Evolutionary conservation across 75 land plant genomes (phyloP), one percentile per base, ranked within the genome.

Genomic region (Pinus tabuliformis): DNA sequence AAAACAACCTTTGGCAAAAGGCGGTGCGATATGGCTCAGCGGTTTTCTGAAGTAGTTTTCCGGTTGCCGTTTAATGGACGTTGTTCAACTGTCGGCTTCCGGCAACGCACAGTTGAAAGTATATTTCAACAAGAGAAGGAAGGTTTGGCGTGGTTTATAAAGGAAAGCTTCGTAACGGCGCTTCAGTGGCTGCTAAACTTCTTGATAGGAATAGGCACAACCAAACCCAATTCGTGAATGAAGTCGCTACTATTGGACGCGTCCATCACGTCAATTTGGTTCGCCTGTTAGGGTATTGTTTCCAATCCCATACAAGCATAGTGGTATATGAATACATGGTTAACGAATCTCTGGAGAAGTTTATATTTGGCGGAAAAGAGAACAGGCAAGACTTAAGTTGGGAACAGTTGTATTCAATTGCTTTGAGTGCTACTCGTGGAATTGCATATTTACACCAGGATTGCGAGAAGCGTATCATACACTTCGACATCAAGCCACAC

Each of bases 251-350:
- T 5, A 59, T 83, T 2, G 83, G 83, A 45, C 52, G 36, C 26
- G 78, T 81, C n/a, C 86, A 85, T 63, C 87, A 85, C 57, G 59
- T 75, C 30, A 78, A 85, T 63, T 22, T 85, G 70, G 84, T 85
- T 59, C 73, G 78, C 14, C 42, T 85, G 14, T 70, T 78, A 18
- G 84, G 84, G 3, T 85, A 81, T 60, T 81, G 78, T 56, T 49
- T 45, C 33, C 78, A 81, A 22, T 66, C 68, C 18, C 17, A 21
- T 6, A 42, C 68, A 63, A 73, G 78, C 22, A 52, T 78, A 6
- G 49, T 85, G 13, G 80, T 82, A 8, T 85, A 85, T 57, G 87
- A 85, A 56, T 85, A 64, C 76, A 85, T 85, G 87, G 24, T 20
- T 28, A 85, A 82, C 20, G 81, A 78, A 49, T 84, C 86, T 8